A percentile compares a stretch with the other conserved stretches of the same genome.
Evolutionary conservation across 2,329 filamentous ascomycete species (phyloP).

Genomic region (Helotiales sp.): DNA sequence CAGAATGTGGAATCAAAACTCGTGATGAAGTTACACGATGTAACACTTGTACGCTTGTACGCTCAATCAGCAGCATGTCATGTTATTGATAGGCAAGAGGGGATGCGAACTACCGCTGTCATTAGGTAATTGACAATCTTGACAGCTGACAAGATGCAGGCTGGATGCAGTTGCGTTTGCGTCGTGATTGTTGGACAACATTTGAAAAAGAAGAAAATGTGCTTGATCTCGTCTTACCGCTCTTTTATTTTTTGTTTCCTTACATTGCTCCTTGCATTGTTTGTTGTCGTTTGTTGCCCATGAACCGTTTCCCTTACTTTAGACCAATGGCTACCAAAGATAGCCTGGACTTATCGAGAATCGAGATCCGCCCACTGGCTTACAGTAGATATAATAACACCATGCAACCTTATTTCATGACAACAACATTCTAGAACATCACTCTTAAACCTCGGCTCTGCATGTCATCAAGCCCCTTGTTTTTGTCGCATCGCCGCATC

Average conservation of each 20-base stretch:
- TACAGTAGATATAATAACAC: not conserved
- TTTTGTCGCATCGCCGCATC: too few species aligned
- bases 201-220: not conserved
- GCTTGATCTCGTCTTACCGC: not conserved
- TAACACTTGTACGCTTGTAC: not conserved
- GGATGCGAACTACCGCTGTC: not conserved
- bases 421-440: not conserved
- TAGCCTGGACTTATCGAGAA: not conserved
- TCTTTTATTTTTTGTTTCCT: not conserved
- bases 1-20: too few species aligned
- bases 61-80: not conserved
- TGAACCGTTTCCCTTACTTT: not conserved
- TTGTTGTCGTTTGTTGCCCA: not conserved
- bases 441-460: not conserved
- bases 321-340: not conserved
- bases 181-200: not conserved
- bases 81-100: not conserved
- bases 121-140: conserved; percentile 1
- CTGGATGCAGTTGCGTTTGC: not conserved
- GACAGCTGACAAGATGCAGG: not conserved
- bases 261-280: not conserved
- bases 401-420: too few species aligned
- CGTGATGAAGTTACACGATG: not conserved
- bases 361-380: not conserved
- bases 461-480: not conserved